Base-by-base conservation (phyloP, 2,329 filamentous ascomycete genomes). In the Leptographium flavum region DNA sequence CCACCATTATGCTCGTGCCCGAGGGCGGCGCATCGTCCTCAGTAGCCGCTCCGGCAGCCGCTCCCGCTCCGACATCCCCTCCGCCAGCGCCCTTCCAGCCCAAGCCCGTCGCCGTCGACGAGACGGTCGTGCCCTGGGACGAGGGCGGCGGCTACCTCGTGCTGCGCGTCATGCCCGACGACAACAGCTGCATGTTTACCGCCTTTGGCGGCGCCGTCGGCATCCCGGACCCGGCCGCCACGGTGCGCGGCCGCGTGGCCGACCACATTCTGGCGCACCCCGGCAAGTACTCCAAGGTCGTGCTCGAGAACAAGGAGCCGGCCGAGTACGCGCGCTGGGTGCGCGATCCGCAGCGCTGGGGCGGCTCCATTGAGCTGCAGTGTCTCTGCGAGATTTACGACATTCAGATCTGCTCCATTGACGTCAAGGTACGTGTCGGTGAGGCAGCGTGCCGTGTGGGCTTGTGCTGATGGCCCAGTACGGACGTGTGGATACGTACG, bases 171-270 rank as follows among this genome's bases (percentile, higher is more conserved):
- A 95, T 96, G 90, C 87, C 88, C 5, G 90, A 95, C 57, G 90
- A 96, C 62, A 95, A 95, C 62, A 87, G 81, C 47, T 96, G 90
- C 63, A 79, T 96, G 56, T 96, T 95, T 63, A 83, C 87, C 25
- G 88, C 90, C 0, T 79, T 96, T 39, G 84, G 85, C 15, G 83
- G 81, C 45, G 83, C 83, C 3, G 71, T 94, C n/a, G 75, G 86
- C 41, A 49, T 53, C n/a, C 60, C 65, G 17, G 61, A 68, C 41
- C 60, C 64, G n/a, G 64, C 64, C 7, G 57, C 62, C 9, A 55
- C 83, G 55, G 69, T 95, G 17, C 79, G 88, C 45, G 79, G 74
- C 14, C 71, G 94, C 50, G 80, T 94, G 19, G 87, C 85, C 2
- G 76, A 83, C 43, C 77, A 78, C 41, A 95, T 96, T 48, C 78